Conservation (phyloP, 2,329 filamentous ascomycete genomes). For the Hypoxylon rubiginosum region DNA sequence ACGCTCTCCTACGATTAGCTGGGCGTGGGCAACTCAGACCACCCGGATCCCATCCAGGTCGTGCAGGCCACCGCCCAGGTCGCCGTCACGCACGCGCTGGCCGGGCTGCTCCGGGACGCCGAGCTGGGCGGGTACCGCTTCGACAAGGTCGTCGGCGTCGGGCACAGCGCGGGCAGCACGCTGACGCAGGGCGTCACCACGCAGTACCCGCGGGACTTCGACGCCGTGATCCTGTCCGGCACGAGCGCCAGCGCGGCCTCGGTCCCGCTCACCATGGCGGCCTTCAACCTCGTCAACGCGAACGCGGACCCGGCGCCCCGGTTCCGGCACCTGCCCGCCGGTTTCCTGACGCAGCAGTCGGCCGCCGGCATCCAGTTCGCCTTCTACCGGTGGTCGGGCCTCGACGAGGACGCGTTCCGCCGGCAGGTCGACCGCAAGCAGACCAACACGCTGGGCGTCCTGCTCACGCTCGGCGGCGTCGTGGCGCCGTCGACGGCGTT, state of each 20-base stretch:
- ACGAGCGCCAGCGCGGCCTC: slow-evolving; percentile 42
- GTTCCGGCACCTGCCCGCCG: slow-evolving; percentile 43
- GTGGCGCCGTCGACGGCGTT: slow-evolving; percentile 39
- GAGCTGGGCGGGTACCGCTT: slow-evolving; percentile 46
- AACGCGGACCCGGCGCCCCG: slow-evolving; percentile 41
- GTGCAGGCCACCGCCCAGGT: slow-evolving; percentile 56
- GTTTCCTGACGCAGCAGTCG: slow-evolving; percentile 37
- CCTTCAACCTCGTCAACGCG: slow-evolving; percentile 38
- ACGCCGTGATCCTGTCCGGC: slow-evolving; percentile 56
- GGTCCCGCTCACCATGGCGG: slow-evolving; percentile 30
- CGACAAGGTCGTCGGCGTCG: slow-evolving; percentile 55
- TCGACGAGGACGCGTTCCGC: slow-evolving; percentile 34
- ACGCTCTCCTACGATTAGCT: slow-evolving; percentile 60
- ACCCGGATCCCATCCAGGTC: slow-evolving; percentile 55
- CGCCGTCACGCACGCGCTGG: slow-evolving; percentile 54
- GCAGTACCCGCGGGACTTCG: slow-evolving; percentile 51
- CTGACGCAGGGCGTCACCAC: slow-evolving; percentile 52
- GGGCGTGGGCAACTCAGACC: slow-evolving; percentile 54
- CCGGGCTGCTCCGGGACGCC: slow-evolving; percentile 45
- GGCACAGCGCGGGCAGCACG: slow-evolving; percentile 56
- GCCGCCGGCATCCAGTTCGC: slow-evolving; percentile 41
- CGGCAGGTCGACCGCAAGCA: slow-evolving; percentile 43
- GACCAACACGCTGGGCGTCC: slow-evolving; percentile 42
- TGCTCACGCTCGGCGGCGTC: slow-evolving; percentile 39
- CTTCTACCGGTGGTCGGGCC: slow-evolving; percentile 42